phyloP scores from a whole-genome alignment of 1,139 yeast species.

The Torulaspora pretoriensis region DNA sequence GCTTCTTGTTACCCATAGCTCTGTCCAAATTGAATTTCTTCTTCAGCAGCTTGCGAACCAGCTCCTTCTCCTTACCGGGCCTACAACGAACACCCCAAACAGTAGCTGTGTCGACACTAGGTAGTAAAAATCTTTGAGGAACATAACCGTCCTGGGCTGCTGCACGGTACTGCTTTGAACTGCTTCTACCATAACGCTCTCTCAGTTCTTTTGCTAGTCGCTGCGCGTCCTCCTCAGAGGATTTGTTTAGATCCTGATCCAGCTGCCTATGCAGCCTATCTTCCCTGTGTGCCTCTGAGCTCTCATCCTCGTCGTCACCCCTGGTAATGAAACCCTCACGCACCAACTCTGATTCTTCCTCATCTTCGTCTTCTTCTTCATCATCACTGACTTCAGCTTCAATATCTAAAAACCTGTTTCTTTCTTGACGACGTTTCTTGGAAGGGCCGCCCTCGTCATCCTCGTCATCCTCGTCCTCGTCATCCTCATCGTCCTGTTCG shows the following conservation, averaged over 20 bases:
- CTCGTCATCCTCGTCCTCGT: conserved; percentile 54
- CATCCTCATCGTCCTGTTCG: conserved; percentile 43
- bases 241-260: conserved; percentile 84
- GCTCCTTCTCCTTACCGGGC: conserved; percentile 88
- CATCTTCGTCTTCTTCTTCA: conserved; percentile 92
- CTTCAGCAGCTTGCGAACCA: conserved; percentile 78
- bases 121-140: conserved; percentile 88
- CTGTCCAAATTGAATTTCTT: conserved; percentile 54
- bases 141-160: conserved; percentile 85
- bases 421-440: conserved; percentile 62
- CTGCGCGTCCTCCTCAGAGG: conserved; percentile 94
- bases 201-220: conserved; percentile 87
- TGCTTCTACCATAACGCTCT: conserved; percentile 86
- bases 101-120: conserved; percentile 93
- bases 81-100: conserved; percentile 95
- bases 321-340: conserved; percentile 71
- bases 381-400: conserved; percentile 99
- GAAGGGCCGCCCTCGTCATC: conserved; percentile 63
- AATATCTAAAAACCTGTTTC: conserved; percentile 93
- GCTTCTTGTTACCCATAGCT: conserved; percentile 43
- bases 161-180: conserved; percentile 68
- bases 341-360: conserved; percentile 83
- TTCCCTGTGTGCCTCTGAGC: conserved; percentile 43
- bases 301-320: conserved; percentile 60
- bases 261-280: conserved; percentile 80